phyloP scores from a whole-genome alignment of 306 rosid genomes.

The Rubus parviflorus region DNA sequence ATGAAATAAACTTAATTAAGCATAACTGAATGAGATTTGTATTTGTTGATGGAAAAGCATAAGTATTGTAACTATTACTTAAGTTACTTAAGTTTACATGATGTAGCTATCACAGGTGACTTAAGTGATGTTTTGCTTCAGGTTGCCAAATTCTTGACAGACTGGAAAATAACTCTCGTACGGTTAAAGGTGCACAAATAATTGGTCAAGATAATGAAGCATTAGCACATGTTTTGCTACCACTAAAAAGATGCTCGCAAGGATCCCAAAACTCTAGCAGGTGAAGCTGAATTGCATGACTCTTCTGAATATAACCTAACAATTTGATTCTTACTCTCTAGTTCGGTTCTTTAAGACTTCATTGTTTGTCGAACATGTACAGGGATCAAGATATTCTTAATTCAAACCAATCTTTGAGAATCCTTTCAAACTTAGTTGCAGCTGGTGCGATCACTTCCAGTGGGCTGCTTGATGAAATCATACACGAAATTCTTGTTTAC shows the following conservation, averaged over 20 bases:
- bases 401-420: constrained; percentile 69
- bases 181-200: constrained; percentile 72
- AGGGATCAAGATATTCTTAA: constrained; percentile 62
- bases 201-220: constrained; percentile 84
- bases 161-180: constrained; percentile 80
- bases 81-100: background rate
- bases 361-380: constrained; percentile 29
- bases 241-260: constrained; percentile 65
- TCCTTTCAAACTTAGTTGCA: constrained; percentile 82
- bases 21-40: background rate
- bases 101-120: background rate
- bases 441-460: constrained; percentile 66
- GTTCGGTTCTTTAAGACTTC: constrained; percentile 12
- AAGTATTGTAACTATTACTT: constrained; percentile 3
- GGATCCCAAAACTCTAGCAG: constrained; percentile 59
- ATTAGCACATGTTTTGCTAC: constrained; percentile 60
- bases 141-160: constrained; percentile 68
- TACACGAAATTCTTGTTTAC: constrained; percentile 67
- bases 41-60: background rate
- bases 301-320: background rate
- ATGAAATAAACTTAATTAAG: background rate
- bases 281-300: constrained; percentile 35
- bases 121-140: constrained; percentile 25
- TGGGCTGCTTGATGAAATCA: constrained; percentile 61
- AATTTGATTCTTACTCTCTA: background rate